Conservation (phyloP, 441 rosid genomes). For the Populus tomentosa region DNA sequence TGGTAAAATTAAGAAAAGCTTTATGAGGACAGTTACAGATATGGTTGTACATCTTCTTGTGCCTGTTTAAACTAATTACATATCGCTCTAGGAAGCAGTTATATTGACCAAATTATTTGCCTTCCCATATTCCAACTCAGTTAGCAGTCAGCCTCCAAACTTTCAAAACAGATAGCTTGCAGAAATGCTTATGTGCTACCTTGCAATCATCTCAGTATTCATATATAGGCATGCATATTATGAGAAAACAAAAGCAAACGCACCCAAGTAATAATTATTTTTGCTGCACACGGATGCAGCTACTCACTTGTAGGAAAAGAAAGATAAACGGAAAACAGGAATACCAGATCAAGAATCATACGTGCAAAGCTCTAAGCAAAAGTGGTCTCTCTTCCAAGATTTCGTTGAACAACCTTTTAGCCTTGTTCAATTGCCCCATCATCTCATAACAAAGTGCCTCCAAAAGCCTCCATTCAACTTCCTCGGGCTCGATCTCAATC, state of each 20-base stretch:
- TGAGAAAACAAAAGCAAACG: neutral
- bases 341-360: slow-evolving; percentile 31
- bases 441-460: slow-evolving; percentile 83
- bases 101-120: neutral
- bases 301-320: neutral
- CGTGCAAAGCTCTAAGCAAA: slow-evolving; percentile 85
- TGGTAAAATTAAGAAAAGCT: neutral
- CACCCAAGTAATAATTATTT: neutral
- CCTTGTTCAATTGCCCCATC: slow-evolving; percentile 61
- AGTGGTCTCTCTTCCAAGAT: slow-evolving; percentile 71
- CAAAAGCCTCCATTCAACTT: slow-evolving; percentile 89
- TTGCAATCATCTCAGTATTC: neutral
- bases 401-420: slow-evolving; percentile 59
- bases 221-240: neutral
- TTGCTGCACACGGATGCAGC: neutral
- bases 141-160: neutral
- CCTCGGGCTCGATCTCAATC: slow-evolving; percentile 56
- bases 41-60: neutral
- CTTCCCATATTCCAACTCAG: neutral
- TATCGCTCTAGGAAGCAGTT: neutral
- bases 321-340: slow-evolving; percentile 3
- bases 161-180: neutral
- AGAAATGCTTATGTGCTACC: neutral
- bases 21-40: neutral
- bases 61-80: neutral